A percentile compares a stretch with the other conserved stretches of the same genome.
Conservation (phyloP, 306 rosid species). For the Rosa multiflora region DNA sequence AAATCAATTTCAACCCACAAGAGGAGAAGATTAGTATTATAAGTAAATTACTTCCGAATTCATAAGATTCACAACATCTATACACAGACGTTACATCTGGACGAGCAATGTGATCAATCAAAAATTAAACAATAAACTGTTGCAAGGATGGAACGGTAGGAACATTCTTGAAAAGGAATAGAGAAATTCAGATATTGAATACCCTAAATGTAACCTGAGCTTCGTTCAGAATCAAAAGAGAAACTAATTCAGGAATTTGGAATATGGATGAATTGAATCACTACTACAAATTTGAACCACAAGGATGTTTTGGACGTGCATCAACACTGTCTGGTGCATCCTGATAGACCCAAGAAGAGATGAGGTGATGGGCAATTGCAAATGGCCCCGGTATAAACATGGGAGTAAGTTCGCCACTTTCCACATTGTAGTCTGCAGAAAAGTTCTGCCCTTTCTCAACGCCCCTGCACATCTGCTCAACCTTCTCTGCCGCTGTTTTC, state of each 20-base stretch:
- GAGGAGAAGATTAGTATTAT: background rate
- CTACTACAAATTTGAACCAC: constrained; percentile 38
- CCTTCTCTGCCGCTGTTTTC: constrained; percentile 59
- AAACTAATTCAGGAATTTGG: background rate
- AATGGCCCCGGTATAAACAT: constrained; percentile 88
- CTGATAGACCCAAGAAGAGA: constrained; percentile 75
- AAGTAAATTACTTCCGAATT: background rate
- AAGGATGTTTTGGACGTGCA: constrained; percentile 33
- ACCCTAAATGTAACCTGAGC: background rate
- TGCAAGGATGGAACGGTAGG: background rate
- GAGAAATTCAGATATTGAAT: background rate
- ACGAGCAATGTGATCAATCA: background rate
- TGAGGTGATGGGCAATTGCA: constrained; percentile 83
- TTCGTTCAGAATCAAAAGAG: background rate
- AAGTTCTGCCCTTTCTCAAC: constrained; percentile 59
- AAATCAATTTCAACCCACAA: background rate
- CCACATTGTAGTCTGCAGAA: constrained; percentile 63
- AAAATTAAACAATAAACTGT: background rate
- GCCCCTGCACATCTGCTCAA: constrained; percentile 78
- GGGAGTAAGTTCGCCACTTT: constrained; percentile 66
- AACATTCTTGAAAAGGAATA: background rate
- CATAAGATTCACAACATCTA: background rate
- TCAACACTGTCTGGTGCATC: constrained; percentile 34
- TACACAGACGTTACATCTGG: background rate
- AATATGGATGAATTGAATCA: constrained; percentile 29